Conservation (phyloP, 352 stramenopile species). For the Globisporangium cederbergense region DNA sequence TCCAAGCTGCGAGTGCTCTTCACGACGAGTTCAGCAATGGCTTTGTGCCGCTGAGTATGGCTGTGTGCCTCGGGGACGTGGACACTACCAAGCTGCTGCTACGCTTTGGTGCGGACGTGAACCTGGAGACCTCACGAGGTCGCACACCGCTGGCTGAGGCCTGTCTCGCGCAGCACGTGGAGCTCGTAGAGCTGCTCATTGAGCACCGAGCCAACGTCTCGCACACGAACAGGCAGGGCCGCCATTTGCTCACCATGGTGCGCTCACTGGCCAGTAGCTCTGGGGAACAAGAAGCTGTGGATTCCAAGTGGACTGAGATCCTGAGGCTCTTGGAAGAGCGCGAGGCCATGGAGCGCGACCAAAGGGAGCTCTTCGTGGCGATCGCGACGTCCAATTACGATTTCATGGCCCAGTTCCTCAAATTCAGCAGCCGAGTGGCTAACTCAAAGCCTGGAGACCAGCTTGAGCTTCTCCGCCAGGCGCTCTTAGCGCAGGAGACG, state of each 20-base stretch:
- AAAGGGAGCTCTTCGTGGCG: constrained; percentile 56
- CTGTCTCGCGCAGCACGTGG: constrained; percentile 38
- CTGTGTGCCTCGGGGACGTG: constrained; percentile 40
- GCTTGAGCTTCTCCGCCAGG: constrained; percentile 19
- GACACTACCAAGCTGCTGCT: constrained; percentile 53
- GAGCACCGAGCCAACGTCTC: constrained; percentile 53
- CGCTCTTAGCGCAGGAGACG: constrained; percentile 21
- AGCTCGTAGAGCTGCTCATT: constrained; percentile 57
- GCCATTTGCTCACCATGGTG: constrained; percentile 42
- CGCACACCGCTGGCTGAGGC: constrained; percentile 66
- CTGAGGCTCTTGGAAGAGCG: constrained; percentile 43
- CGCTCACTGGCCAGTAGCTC: constrained; percentile 19
- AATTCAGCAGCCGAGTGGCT: constrained; percentile 21
- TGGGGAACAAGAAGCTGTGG: neutral
- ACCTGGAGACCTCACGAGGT: constrained; percentile 61
- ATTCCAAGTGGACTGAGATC: constrained; percentile 29
- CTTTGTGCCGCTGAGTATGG: constrained; percentile 56
- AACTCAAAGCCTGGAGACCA: constrained; percentile 9
- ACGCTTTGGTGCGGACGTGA: constrained; percentile 65
- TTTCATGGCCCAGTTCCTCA: constrained; percentile 38
- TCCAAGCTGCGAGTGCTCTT: constrained; percentile 29
- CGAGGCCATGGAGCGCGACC: constrained; percentile 43
- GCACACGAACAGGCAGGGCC: constrained; percentile 61
- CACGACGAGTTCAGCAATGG: constrained; percentile 68
- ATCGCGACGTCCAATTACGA: constrained; percentile 77